Evolutionary conservation across 2,329 filamentous ascomycete species (phyloP), one percentile per base, ranked within the genome.

Genomic region (Penicillium brevicompactum): DNA sequence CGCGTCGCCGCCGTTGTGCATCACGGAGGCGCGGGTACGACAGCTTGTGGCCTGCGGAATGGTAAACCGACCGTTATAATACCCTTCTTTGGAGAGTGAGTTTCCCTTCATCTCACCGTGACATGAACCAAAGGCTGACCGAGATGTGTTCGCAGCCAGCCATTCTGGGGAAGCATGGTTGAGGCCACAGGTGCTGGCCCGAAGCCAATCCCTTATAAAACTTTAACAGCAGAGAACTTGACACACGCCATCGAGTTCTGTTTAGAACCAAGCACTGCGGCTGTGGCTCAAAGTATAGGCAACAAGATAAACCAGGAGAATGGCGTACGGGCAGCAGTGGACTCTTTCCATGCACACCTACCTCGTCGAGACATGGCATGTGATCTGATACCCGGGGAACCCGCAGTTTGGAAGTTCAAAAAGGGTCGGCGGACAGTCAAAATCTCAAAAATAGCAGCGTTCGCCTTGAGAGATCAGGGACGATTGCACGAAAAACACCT

Each of bases 21-120:
- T 57, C 82, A 85, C 52, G 82, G 82, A 32, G 82, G 82, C 18
- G 82, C 82, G 16, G 82, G 82, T 1, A 84, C 81, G 0, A 84
- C 82, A 3, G 81, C 82, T 6, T 77, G 76, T 30, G 81, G 82
- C 0, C 74, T 84, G 5, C 67, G 74, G 4, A 73, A 79, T 43
- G 81, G 77, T 1, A 67, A 73, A n/a, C 81, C 82, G 1, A 84
- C 82, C 0, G 65, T 78, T 1, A 74, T 84, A n/a, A 78, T 84
- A 3, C 82, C 82, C 0, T 84, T 82, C 64, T 83, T 82, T 57
- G 80, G 80, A 27, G 80, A 82, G 62, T 64, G 31, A 34, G 62
- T 62, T 30, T n/a, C 53, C 1, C 11, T 13, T 27, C 4, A 14
- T 5, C 30, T 2, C 9, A 9, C 1, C 2, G 2, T n/a, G 5